Evolutionary conservation across 805 yeast species (phyloP), one percentile per base, ranked within the genome.

Genomic region (Pichia membranifaciens): DNA sequence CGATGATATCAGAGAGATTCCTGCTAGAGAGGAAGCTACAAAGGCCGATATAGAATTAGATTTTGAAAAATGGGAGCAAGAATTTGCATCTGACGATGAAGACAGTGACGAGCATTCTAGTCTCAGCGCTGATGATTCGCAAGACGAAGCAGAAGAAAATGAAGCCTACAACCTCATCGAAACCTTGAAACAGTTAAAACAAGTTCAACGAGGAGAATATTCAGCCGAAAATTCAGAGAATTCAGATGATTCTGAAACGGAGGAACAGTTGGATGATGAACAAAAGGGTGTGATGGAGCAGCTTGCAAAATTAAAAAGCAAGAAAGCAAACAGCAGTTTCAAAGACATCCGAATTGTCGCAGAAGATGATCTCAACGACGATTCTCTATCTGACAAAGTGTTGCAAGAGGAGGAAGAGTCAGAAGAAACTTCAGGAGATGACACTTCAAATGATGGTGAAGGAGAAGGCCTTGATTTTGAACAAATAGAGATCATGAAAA

Each of bases 221-320:
- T 18, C 32, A 18, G 47, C 41, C 13, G 54, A 48, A 7, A 54
- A 44, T 18, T 47, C 44, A 15, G 61, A 58, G 18, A 34, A 34
- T 34, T 36, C 39, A 17, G 25, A 38, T 36, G 35, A 40, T 21
- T 41, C 32, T 20, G 12, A 15, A 18, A 5, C 9, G 8, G 38
- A 40, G 16, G 44, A 41, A 1, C 44, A 44, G n/a, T 37, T 49
- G 8, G 49, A 48, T n/a, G 45, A 43, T 10, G 40, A 38, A 3
- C 48, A 42, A 20, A 23, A 25, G 2, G 12, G 10, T 3, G 75
- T 75, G 2, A 69, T 70, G 70, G 72, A 66, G 2, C 69, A 72
- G 4, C 56, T 74, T 47, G 72, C 65, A 59, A 69, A 67, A 38
- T 50, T 66, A 46, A 75, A 69, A 53, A 67, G 58, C 28, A 64